Conservation (phyloP, 495 filamentous ascomycete genomes). For the Hypoxylon trugodes region DNA sequence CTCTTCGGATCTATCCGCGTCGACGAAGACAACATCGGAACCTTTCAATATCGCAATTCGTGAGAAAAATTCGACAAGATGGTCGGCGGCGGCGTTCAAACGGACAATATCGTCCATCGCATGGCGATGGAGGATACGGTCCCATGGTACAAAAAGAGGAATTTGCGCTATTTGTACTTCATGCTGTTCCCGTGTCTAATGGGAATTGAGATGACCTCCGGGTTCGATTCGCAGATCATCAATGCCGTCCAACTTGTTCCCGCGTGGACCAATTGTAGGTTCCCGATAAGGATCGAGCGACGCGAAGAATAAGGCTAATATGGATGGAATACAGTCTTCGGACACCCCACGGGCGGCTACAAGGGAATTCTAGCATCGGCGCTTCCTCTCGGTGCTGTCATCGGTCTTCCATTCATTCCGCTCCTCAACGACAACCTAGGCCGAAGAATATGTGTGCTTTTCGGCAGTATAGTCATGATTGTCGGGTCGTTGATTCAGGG, state of each 20-base stretch:
- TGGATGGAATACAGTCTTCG: slow-evolving; percentile 46
- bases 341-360: slow-evolving; percentile 53
- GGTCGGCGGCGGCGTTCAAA: slow-evolving; percentile 45
- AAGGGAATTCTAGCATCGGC: slow-evolving; percentile 57
- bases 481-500: slow-evolving; percentile 66
- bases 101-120: slow-evolving; percentile 61
- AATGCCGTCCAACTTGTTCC: slow-evolving; percentile 71
- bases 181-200: slow-evolving; percentile 72
- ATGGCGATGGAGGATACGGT: slow-evolving; percentile 63
- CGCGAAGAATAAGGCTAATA: neutral
- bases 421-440: slow-evolving; percentile 64
- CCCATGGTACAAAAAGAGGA: slow-evolving; percentile 69
- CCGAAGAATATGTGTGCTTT: slow-evolving; percentile 65
- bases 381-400: slow-evolving; percentile 54
- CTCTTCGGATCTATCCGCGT: slow-evolving; percentile 1
- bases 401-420: slow-evolving; percentile 67
- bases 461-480: slow-evolving; percentile 65
- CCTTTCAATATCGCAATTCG: neutral
- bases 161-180: slow-evolving; percentile 68
- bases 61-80: slow-evolving; percentile 44
- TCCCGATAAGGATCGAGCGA: slow-evolving; percentile 34
- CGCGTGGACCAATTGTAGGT: slow-evolving; percentile 65
- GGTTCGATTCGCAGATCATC: slow-evolving; percentile 77
- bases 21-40: neutral
- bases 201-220: slow-evolving; percentile 75